phyloP scores from a whole-genome alignment of 2,329 filamentous ascomycete species.

The Fusarium nisikadoi region DNA sequence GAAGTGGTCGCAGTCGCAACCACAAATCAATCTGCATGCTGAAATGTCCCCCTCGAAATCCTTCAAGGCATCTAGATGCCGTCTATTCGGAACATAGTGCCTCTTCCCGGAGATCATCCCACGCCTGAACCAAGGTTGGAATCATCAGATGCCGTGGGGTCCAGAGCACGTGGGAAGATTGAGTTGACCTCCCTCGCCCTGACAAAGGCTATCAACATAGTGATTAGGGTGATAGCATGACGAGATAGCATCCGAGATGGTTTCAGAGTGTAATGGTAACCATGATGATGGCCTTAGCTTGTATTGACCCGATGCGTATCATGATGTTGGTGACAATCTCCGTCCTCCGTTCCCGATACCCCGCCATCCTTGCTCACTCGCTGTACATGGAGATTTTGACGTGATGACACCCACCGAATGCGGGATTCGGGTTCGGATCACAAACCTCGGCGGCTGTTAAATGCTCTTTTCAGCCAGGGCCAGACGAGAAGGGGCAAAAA shows the following conservation, averaged over 20 bases:
- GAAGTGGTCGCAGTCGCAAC: background rate
- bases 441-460: slow-evolving; percentile 19
- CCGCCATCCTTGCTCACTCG: slow-evolving; percentile 23
- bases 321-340: slow-evolving; percentile 12
- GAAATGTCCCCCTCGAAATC: background rate
- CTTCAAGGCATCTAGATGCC: slow-evolving; percentile 11
- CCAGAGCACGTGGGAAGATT: slow-evolving; percentile 24
- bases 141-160: slow-evolving; percentile 36
- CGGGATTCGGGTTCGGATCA: slow-evolving; percentile 23
- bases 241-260: background rate
- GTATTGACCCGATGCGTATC: background rate
- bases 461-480: background rate
- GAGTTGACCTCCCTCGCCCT: slow-evolving; percentile 6
- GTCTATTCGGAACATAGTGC: slow-evolving; percentile 27
- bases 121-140: slow-evolving; percentile 20
- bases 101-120: slow-evolving; percentile 28
- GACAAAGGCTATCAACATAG: slow-evolving; percentile 5
- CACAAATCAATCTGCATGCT: background rate
- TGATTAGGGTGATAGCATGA: slow-evolving; percentile 8
- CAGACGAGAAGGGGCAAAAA: background rate
- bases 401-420: slow-evolving; percentile 31
- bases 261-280: background rate
- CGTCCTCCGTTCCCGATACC: slow-evolving; percentile 24
- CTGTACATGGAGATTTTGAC: slow-evolving; percentile 14
- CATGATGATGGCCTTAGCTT: background rate